phyloP scores from a whole-genome alignment of 441 rosid genomes.

The Theobroma grandiflorum region DNA sequence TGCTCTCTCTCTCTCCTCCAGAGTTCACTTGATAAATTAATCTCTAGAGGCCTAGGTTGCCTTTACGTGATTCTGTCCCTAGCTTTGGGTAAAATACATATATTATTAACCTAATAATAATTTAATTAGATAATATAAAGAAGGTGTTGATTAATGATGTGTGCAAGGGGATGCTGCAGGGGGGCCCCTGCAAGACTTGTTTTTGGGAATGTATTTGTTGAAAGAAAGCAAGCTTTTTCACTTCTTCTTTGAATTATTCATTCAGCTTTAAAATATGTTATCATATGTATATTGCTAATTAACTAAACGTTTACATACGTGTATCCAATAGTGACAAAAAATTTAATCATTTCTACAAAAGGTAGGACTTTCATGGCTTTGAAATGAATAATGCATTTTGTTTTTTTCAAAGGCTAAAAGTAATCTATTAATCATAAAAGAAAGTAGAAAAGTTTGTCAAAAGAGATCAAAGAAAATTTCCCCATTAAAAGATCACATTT shows the following conservation, averaged over 20 bases:
- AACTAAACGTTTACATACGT: neutral
- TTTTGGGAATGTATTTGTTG: neutral
- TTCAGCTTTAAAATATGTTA: neutral
- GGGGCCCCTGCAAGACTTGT: neutral
- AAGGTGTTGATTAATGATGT: neutral
- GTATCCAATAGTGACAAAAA: neutral
- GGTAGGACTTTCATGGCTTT: too few relatives aligned
- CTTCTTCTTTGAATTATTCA: neutral
- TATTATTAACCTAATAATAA: neutral
- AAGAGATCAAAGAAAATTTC: too few relatives aligned
- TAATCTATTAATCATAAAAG: too few relatives aligned
- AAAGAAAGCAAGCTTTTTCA: conserved; percentile 20
- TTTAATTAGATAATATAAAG: neutral
- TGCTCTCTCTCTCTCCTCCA: neutral
- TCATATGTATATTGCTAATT: neutral
- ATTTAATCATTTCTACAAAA: neutral
- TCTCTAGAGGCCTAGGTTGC: neutral
- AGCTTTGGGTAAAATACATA: neutral
- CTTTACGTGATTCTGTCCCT: conserved; percentile 15
- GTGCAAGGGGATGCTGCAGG: neutral
- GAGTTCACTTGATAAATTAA: neutral
- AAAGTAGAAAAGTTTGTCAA: too few relatives aligned
- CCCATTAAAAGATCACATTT: too few relatives aligned
- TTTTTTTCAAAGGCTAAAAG: too few relatives aligned
- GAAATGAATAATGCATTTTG: too few relatives aligned